Evolutionary conservation across 1,139 yeast genomes (phyloP).

Genomic region (Yamadazyma oceani): DNA sequence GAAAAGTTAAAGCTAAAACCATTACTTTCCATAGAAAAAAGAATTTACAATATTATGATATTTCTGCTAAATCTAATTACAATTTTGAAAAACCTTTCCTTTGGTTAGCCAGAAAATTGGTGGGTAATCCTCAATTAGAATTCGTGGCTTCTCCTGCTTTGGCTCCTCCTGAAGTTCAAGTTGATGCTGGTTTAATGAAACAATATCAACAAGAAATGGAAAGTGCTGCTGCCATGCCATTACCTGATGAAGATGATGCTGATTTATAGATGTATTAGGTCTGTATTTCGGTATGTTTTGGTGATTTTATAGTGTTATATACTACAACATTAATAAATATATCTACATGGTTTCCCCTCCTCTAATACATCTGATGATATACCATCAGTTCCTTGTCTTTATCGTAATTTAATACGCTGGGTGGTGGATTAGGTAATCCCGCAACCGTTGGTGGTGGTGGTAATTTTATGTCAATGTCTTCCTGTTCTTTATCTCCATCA

Average conservation of each 20-base stretch:
- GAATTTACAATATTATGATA: conserved; percentile 98
- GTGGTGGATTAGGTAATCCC: conserved; percentile 38
- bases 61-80: conserved; percentile 99
- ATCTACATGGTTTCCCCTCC: too few species aligned
- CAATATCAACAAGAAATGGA: conserved; percentile 99
- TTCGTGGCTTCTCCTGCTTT: conserved; percentile 99
- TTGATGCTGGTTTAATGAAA: conserved; percentile 93
- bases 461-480: conserved; percentile 20
- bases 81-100: conserved; percentile 99
- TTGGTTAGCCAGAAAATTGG: conserved; percentile 99
- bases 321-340: too few species aligned
- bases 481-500: conserved; percentile 7
- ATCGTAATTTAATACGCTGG: conserved; percentile 27
- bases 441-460: conserved; percentile 38
- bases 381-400: conserved; percentile 10
- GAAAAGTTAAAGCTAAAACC: conserved; percentile 99
- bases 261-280: conserved; percentile 63
- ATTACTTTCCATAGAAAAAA: conserved; percentile 99
- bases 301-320: too few species aligned
- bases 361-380: conserved; percentile 3
- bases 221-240: conserved; percentile 98
- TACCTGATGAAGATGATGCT: conserved; percentile 99
- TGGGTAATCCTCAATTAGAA: conserved; percentile 97
- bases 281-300: background rate
- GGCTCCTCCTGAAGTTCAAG: conserved; percentile 99